Evolutionary conservation across 805 yeast species (phyloP), one percentile per base, ranked within the genome.

Genomic region (Maudiozyma bulderi): DNA sequence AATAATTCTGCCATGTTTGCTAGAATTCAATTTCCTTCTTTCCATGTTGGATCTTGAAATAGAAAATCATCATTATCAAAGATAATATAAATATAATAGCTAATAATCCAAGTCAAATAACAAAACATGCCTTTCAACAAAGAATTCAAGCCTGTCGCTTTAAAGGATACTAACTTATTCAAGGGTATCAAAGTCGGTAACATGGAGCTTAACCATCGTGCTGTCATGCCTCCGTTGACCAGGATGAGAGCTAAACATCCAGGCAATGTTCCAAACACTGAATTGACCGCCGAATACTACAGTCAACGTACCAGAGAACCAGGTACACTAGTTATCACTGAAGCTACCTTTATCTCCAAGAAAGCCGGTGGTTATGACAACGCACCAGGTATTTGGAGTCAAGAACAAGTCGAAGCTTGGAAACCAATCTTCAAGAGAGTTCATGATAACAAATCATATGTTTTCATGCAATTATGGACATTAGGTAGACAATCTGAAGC

Each of bases 241-340:
- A 59, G 76, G 53, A 50, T 55, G 52, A 65, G 77, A 51, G 68
- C 69, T 37, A 45, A 40, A 28, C 57, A 61, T 8, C 63, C 60
- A 5, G 72, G 68, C 26, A 64, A 64, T 54, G 60, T 64, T 33
- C 70, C 77, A 13, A 68, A 75, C 14, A 51, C 47, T 26, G 76
- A 73, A 29, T 66, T 74, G 43, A 64, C 71, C 52, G 57, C 62
- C 14, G 66, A 72, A 49, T 78, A 81, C 61, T 82, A 82, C 57
- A 68, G 59, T 29, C 76, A 77, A 53, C 68, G 85, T 53, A 72
- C 85, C 0, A 57, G 64, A 40, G 61, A 62, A 44, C 74, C 76
- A n/a, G 86, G 86, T 10, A 67, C 46, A 5, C 60, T 82, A 46
- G 53, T 81, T 37, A 73, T 78, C 52, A 64, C 81, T 5, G 87